A percentile compares a stretch with the other conserved stretches of the same genome.
phyloP scores from a whole-genome alignment of 495 filamentous ascomycete species.

The Lophiotrema nucula region DNA sequence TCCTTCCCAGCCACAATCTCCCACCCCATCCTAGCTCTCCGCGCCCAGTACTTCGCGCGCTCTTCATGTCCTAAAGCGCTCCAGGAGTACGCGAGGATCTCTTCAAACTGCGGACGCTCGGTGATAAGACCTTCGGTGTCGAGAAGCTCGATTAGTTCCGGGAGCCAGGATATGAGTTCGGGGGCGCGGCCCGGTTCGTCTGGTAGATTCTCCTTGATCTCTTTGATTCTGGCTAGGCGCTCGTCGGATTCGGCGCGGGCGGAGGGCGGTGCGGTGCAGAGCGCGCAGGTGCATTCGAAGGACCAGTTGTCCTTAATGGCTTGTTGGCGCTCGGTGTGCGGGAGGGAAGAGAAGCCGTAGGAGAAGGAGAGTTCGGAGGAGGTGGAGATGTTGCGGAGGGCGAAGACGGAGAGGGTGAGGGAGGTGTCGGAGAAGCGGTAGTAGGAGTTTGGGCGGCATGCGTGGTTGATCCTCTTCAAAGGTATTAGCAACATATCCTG shows the following conservation, averaged over 20 bases:
- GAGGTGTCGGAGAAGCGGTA: slow-evolving; percentile 26
- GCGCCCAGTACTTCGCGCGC: slow-evolving; percentile 18
- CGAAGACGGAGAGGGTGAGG: slow-evolving; percentile 19
- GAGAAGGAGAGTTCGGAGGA: slow-evolving; percentile 22
- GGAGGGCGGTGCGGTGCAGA: slow-evolving; percentile 12
- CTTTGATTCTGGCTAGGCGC: slow-evolving; percentile 12
- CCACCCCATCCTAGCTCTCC: slow-evolving; percentile 17
- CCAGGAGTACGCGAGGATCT: slow-evolving; percentile 27
- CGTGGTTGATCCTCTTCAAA: slow-evolving; percentile 25
- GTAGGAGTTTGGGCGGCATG: slow-evolving; percentile 26
- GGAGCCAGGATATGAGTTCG: slow-evolving; percentile 5
- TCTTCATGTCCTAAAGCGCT: slow-evolving; percentile 14
- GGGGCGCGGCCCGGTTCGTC: neutral
- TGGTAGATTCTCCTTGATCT: slow-evolving; percentile 13
- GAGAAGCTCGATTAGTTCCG: slow-evolving; percentile 12
- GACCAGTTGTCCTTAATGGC: slow-evolving; percentile 17
- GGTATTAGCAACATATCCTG: slow-evolving; percentile 11
- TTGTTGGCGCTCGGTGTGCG: neutral
- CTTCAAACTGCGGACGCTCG: slow-evolving; percentile 17
- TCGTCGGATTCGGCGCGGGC: slow-evolving; percentile 14
- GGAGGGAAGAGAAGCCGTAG: slow-evolving; percentile 17
- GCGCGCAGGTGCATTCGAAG: slow-evolving; percentile 27
- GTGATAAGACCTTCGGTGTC: slow-evolving; percentile 16
- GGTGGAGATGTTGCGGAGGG: slow-evolving; percentile 9
- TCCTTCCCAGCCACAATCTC: slow-evolving; percentile 25